Conservation (phyloP, 208 protist species). For the Trypanosoma theileri region DNA sequence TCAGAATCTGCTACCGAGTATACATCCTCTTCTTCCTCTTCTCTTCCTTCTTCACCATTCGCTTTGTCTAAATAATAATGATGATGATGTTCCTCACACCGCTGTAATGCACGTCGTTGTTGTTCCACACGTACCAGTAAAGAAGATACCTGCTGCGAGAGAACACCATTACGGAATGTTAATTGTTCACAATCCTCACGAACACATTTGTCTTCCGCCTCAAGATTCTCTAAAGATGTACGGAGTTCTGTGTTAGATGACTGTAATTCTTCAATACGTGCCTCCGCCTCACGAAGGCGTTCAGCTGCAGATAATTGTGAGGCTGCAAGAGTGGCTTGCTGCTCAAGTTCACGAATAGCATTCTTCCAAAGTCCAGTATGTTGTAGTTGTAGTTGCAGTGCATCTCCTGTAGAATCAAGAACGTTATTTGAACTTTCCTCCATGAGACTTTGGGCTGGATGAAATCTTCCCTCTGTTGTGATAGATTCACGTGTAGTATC, state of each 20-base stretch:
- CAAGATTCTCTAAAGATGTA: conserved; percentile 33
- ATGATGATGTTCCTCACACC: background rate
- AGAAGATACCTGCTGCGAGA: conserved; percentile 74
- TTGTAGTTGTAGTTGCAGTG: background rate
- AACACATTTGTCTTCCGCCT: conserved; percentile 43
- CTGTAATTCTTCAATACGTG: conserved; percentile 16
- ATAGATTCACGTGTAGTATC: conserved; percentile 1
- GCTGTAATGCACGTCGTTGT: conserved; percentile 26
- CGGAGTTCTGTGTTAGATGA: conserved; percentile 13
- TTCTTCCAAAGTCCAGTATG: conserved; percentile 34
- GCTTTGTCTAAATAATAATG: too few species aligned
- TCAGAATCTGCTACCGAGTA: conserved; percentile 15
- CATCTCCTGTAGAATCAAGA: conserved; percentile 2
- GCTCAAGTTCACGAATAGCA: conserved; percentile 44
- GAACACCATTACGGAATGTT: conserved; percentile 65
- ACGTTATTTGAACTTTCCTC: background rate
- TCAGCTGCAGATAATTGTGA: conserved; percentile 27
- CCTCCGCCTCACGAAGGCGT: conserved; percentile 29
- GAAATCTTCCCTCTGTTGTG: background rate
- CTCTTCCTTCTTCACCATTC: background rate
- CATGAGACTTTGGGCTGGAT: background rate
- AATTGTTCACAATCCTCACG: conserved; percentile 57
- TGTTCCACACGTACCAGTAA: conserved; percentile 56
- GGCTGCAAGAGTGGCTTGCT: conserved; percentile 40
- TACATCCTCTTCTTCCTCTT: conserved; percentile 2